Evolutionary conservation across 176 grass and related monocot genomes (phyloP).

Genomic region (Hsuehochloa calcarea): DNA sequence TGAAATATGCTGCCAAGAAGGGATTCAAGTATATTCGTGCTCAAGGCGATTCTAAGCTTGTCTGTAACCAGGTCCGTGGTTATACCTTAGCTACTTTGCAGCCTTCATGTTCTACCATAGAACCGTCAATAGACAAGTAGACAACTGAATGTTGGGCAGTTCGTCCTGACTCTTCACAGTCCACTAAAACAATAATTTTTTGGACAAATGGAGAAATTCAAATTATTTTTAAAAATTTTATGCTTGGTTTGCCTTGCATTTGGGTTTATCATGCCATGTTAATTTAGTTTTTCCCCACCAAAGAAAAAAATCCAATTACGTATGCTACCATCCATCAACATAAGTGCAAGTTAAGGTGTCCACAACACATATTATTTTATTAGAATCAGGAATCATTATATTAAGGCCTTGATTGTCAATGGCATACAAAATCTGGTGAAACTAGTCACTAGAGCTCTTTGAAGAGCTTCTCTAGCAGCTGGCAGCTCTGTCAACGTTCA

Average conservation of each 20-base stretch:
- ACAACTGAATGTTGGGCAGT: not conserved
- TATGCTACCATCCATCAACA: not conserved
- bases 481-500: not conserved
- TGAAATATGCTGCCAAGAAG: constrained; percentile 74
- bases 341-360: not conserved
- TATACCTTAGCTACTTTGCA: not conserved
- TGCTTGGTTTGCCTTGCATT: not conserved
- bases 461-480: not conserved
- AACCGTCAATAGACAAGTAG: not conserved
- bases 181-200: not conserved
- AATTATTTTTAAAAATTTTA: not conserved
- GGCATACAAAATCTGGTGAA: not conserved
- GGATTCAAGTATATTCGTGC: constrained; percentile 73
- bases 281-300: not conserved
- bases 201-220: not conserved
- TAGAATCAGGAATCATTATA: not conserved
- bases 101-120: constrained; percentile 9
- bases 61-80: constrained; percentile 64
- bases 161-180: not conserved
- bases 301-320: not conserved
- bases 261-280: not conserved
- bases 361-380: constrained; percentile 11
- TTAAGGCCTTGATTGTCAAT: constrained; percentile 11
- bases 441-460: constrained; percentile 1
- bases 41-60: constrained; percentile 75